Evolutionary conservation across 345 rosid species (phyloP).

Genomic region (Acer yangbiense): DNA sequence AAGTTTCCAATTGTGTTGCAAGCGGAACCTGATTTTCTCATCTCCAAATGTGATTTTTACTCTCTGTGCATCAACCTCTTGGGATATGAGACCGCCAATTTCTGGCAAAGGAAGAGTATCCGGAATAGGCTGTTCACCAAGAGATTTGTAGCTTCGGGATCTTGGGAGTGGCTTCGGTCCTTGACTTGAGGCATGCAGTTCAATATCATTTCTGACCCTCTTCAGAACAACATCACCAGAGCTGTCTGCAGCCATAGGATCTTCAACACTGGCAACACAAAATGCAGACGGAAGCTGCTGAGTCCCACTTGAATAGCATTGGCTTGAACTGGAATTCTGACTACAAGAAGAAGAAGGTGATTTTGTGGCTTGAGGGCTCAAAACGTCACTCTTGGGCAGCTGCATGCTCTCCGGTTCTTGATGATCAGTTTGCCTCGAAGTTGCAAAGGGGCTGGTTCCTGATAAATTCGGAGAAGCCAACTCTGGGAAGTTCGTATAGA

Average conservation of each 20-base stretch:
- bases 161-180: conserved; percentile 38
- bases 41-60: conserved; percentile 65
- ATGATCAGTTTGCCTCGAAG: conserved; percentile 24
- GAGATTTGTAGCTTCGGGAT: conserved; percentile 48
- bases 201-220: conserved; percentile 49
- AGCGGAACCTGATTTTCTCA: conserved; percentile 68
- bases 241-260: conserved; percentile 36
- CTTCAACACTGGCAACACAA: conserved; percentile 24
- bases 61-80: conserved; percentile 52
- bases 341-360: conserved; percentile 76
- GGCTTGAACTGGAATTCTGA: conserved; percentile 79
- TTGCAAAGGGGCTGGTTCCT: conserved; percentile 30
- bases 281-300: conserved; percentile 40
- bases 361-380: conserved; percentile 32
- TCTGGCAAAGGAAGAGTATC: conserved; percentile 35
- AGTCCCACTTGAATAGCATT: conserved; percentile 64
- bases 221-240: conserved; percentile 27
- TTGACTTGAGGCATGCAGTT: conserved; percentile 49
- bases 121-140: conserved; percentile 30
- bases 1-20: conserved; percentile 51
- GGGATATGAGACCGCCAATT: conserved; percentile 28
- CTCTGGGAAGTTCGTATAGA: conserved; percentile 68
- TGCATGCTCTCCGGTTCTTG: conserved; percentile 28
- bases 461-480: conserved; percentile 55
- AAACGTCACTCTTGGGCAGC: conserved; percentile 32